Percentiles rank a stretch among this genome's conserved stretches.
phyloP scores from a whole-genome alignment of 306 rosid species.

The Cicer pinnatifidum region DNA sequence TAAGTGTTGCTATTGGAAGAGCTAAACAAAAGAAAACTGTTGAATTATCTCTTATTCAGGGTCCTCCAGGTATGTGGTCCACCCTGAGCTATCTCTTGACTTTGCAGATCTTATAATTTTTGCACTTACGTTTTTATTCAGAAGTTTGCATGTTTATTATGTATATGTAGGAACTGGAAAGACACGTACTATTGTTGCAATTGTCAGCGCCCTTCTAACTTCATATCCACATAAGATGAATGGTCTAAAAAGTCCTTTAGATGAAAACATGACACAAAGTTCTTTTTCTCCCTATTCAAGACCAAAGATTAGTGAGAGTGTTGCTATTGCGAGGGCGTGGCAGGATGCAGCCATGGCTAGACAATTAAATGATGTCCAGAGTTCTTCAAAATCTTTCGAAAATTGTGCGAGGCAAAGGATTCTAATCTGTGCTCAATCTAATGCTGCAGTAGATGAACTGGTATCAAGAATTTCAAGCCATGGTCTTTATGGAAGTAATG shows the following conservation, averaged over 20 bases:
- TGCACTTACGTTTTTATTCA: constrained; percentile 21
- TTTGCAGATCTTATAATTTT: constrained; percentile 36
- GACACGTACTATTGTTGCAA: constrained; percentile 91
- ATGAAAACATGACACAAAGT: constrained; percentile 52
- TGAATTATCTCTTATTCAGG: constrained; percentile 92
- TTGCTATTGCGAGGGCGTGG: constrained; percentile 92
- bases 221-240: constrained; percentile 56
- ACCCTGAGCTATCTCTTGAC: constrained; percentile 30
- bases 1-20: constrained; percentile 64
- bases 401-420: constrained; percentile 68
- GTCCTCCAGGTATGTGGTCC: constrained; percentile 86
- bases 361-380: constrained; percentile 65
- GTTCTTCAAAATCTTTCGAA: constrained; percentile 55
- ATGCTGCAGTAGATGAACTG: constrained; percentile 97
- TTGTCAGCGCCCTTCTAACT: constrained; percentile 85
- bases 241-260: constrained; percentile 40
- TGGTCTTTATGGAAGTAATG: constrained; percentile 79
- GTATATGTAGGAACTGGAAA: constrained; percentile 86
- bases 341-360: constrained; percentile 96
- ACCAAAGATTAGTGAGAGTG: constrained; percentile 61
- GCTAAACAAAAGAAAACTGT: constrained; percentile 55
- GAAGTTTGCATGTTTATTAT: constrained; percentile 43
- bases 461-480: constrained; percentile 85
- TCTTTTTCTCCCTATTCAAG: constrained; percentile 49
- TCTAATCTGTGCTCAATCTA: constrained; percentile 97